Evolutionary conservation across 495 filamentous ascomycete species (phyloP).

Genomic region (Aspergillus carlsbadensis): DNA sequence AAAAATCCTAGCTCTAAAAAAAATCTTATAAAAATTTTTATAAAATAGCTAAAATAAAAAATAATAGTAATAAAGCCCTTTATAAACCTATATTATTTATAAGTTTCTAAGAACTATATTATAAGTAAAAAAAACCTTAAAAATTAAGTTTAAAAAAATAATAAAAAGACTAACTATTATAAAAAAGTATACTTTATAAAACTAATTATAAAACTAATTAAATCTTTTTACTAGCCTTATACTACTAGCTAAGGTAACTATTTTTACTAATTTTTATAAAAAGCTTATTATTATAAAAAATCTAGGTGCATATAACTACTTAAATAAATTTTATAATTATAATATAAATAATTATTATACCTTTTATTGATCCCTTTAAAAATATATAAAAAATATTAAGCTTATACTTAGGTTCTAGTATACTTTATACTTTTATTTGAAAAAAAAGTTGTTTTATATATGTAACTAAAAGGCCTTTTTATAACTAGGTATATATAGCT

Average conservation of each 20-base stretch:
- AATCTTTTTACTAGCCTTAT: no score
- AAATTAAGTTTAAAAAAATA: slow-evolving; percentile 3
- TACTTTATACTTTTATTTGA: no score
- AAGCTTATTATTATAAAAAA: slow-evolving; percentile 3
- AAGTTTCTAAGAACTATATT: background rate
- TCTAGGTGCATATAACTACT: no score
- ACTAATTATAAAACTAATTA: slow-evolving; percentile 4
- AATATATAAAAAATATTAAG: slow-evolving; percentile 1
- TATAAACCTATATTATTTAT: no score
- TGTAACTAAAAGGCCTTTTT: no score
- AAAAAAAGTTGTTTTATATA: no score
- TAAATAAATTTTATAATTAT: slow-evolving; percentile 2
- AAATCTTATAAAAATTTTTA: background rate
- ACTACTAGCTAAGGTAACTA: no score
- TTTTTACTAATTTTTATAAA: no score
- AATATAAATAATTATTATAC: slow-evolving; percentile 3
- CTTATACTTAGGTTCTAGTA: background rate
- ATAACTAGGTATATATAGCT: no score
- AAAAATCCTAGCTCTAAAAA: slow-evolving; percentile 6
- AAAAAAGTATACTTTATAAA: slow-evolving; percentile 1
- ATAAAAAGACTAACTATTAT: no score
- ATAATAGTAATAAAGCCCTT: no score
- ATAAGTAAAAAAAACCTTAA: background rate
- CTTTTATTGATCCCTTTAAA: background rate
- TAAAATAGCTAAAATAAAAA: no score